A percentile compares a stretch with the other conserved stretches of the same genome.
phyloP scores from a whole-genome alignment of 176 grass and related monocot species.

The Oryza coarctata region DNA sequence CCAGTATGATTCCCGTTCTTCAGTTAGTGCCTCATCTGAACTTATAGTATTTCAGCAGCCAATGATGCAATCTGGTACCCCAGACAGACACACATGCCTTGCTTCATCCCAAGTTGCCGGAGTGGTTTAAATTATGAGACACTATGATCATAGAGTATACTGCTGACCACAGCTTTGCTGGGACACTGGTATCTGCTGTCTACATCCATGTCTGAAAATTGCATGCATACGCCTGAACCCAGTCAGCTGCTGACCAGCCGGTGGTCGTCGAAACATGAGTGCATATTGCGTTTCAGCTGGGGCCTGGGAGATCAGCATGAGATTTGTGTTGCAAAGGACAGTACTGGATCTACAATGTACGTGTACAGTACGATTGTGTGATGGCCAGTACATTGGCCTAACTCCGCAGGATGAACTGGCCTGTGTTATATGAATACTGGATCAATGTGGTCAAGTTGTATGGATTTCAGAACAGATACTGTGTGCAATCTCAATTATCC shows the following conservation, averaged over 20 bases:
- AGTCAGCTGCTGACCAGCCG: not conserved
- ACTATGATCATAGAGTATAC: conserved; percentile 17
- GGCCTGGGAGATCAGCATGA: conserved; percentile 8
- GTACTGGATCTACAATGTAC: conserved; percentile 5
- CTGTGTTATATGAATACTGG: not conserved
- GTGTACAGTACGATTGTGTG: conserved; percentile 12
- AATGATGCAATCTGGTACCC: not conserved
- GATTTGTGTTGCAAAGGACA: conserved; percentile 1
- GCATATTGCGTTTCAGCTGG: not conserved
- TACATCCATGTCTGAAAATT: not conserved
- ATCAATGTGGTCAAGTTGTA: not conserved
- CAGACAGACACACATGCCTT: conserved; percentile 28
- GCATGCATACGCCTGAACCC: not conserved
- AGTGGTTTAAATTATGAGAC: conserved; percentile 3
- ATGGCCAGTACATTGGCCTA: not conserved
- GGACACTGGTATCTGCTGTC: conserved; percentile 21
- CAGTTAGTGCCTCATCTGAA: not conserved
- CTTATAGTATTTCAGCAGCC: not conserved
- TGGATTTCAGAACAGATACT: not conserved
- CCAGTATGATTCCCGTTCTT: conserved; percentile 30
- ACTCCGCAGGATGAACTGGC: not conserved
- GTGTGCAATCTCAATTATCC: too few species aligned
- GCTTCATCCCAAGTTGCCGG: conserved; percentile 18
- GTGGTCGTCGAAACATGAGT: not conserved
- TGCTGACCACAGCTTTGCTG: conserved; percentile 3